phyloP scores from a whole-genome alignment of 352 stramenopile genomes.

The Albugo candida region DNA sequence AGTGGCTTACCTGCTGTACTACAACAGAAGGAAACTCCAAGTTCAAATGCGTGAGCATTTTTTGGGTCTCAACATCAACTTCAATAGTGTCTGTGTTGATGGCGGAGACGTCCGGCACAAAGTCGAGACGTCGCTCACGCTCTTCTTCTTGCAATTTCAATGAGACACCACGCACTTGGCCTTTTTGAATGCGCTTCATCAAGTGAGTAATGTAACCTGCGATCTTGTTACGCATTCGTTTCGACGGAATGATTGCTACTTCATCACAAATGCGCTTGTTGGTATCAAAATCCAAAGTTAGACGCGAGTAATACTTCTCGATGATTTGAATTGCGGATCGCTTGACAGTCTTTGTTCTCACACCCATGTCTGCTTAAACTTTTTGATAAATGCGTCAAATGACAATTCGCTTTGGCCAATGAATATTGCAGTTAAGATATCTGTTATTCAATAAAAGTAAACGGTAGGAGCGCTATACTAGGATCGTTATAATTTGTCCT shows the following conservation, averaged over 20 bases:
- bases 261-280: constrained; percentile 97
- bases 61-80: constrained; percentile 97
- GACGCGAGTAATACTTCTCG: constrained; percentile 99
- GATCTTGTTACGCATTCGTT: constrained; percentile 99
- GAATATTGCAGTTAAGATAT: constrained; percentile 3
- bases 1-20: constrained; percentile 52
- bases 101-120: constrained; percentile 95
- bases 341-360: constrained; percentile 99
- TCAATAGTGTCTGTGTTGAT: constrained; percentile 88
- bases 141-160: constrained; percentile 99
- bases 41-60: constrained; percentile 93
- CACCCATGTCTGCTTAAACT: constrained; percentile 81
- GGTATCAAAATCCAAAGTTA: constrained; percentile 99
- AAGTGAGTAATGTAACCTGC: constrained; percentile 99
- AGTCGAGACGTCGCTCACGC: constrained; percentile 98
- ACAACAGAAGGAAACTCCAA: constrained; percentile 83
- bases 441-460: constrained; percentile 2
- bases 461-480: background rate
- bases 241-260: constrained; percentile 98
- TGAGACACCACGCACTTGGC: constrained; percentile 98
- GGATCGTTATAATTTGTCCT: too few relatives aligned
- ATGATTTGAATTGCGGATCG: constrained; percentile 99
- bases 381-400: constrained; percentile 14
- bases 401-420: too few relatives aligned
- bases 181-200: constrained; percentile 99